A percentile compares a stretch with the other conserved stretches of the same genome.
Evolutionary conservation across 1,139 yeast genomes (phyloP).

Genomic region (Yamadazyma siamensis): DNA sequence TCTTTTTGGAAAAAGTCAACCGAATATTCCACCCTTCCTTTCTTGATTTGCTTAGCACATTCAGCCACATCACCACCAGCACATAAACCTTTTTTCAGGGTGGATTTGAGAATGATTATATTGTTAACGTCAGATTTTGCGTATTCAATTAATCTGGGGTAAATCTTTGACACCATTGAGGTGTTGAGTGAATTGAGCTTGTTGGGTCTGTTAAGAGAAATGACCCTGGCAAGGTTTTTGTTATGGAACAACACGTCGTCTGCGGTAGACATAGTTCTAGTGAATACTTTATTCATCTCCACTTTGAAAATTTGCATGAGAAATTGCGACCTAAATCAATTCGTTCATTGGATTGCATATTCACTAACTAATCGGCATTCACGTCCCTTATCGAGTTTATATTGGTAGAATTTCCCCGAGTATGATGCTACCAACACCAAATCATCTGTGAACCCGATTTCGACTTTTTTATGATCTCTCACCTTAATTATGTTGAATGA

Average conservation of each 20-base stretch:
- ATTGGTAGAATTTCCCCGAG: slow-evolving; percentile 40
- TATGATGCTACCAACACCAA: slow-evolving; percentile 39
- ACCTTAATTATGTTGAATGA: slow-evolving; percentile 43
- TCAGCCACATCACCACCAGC: slow-evolving; percentile 96
- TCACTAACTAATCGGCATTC: slow-evolving; percentile 31
- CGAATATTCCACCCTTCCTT: slow-evolving; percentile 51
- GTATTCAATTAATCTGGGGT: slow-evolving; percentile 75
- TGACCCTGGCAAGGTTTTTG: slow-evolving; percentile 65
- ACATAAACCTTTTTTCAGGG: slow-evolving; percentile 62
- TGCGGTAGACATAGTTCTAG: slow-evolving; percentile 1
- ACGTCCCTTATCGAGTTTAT: slow-evolving; percentile 25
- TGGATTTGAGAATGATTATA: slow-evolving; percentile 67
- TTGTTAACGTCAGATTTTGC: slow-evolving; percentile 65
- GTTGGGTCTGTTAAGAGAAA: slow-evolving; percentile 74
- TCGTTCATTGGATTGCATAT: slow-evolving; percentile 7
- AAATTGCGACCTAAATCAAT: not conserved
- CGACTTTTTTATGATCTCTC: slow-evolving; percentile 33
- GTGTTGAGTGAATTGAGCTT: slow-evolving; percentile 84
- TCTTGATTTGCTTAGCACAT: slow-evolving; percentile 52
- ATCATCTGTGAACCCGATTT: slow-evolving; percentile 36
- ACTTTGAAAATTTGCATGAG: not conserved
- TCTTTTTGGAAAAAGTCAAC: slow-evolving; percentile 73
- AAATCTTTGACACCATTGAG: slow-evolving; percentile 72
- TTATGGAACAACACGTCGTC: slow-evolving; percentile 60
- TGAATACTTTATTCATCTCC: not conserved